Conservation (phyloP, 305 asterid genomes). For the Nicotiana rustica region DNA sequence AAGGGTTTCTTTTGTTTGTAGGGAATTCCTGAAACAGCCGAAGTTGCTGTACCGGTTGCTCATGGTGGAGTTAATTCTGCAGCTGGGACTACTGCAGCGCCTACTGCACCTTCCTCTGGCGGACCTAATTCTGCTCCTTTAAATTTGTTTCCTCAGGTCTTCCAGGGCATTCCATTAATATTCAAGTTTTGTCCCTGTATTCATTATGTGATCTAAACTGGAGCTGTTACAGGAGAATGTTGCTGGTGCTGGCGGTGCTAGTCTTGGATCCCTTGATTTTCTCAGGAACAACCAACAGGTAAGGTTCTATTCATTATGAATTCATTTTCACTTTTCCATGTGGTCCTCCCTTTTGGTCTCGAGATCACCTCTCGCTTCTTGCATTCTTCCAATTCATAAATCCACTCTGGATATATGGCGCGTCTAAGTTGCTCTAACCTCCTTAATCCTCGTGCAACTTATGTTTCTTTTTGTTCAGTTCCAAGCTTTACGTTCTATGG, state of each 20-base stretch:
- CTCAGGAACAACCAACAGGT: constrained; percentile 91
- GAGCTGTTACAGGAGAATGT: constrained; percentile 57
- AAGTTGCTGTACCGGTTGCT: constrained; percentile 67
- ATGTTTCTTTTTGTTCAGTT: constrained; percentile 56
- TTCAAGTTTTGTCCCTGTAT: constrained; percentile 34
- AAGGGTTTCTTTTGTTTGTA: constrained; percentile 32
- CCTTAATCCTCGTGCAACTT: constrained; percentile 4
- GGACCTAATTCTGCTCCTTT: constrained; percentile 89
- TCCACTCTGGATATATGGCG: not conserved
- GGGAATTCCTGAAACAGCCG: constrained; percentile 88
- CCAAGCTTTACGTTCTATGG: constrained; percentile 92
- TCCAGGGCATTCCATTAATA: constrained; percentile 31
- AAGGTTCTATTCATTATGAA: constrained; percentile 30
- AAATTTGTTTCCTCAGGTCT: constrained; percentile 92
- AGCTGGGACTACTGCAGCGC: constrained; percentile 46
- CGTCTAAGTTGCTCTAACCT: not conserved
- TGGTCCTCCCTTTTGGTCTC: not conserved
- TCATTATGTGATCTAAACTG: constrained; percentile 37
- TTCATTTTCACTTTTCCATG: not conserved
- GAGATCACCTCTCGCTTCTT: not conserved
- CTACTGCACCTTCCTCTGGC: constrained; percentile 56
- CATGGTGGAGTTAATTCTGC: constrained; percentile 52
- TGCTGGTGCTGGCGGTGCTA: constrained; percentile 62
- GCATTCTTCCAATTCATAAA: not conserved
- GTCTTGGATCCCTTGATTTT: constrained; percentile 83